These are phyloP conservation scores for Magnaporthiopsis poae DNA, from an alignment of 2,329 filamentous ascomycete genomes.

Conservation along the genomic window DNA sequence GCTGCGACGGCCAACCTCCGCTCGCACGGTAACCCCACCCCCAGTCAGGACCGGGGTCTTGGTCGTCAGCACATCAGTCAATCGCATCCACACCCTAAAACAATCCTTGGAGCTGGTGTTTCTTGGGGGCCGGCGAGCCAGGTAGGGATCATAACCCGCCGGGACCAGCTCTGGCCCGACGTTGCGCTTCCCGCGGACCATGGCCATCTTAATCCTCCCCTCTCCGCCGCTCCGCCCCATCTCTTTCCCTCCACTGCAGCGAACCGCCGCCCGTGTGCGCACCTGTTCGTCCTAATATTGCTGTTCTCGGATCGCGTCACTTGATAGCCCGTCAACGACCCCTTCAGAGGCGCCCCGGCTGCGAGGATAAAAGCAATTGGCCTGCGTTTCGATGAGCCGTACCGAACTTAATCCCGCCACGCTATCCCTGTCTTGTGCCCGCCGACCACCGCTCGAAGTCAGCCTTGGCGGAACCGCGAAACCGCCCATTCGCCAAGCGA, in stretches of 20 bases:
- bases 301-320: neutral
- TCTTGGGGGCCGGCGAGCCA: neutral
- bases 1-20: neutral
- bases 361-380: neutral
- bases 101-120: neutral
- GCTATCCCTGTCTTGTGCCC: neutral
- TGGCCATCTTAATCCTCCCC: neutral
- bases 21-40: neutral
- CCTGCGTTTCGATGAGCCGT: neutral
- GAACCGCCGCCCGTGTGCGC: neutral
- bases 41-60: neutral
- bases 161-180: neutral
- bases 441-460: neutral
- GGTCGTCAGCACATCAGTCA: neutral
- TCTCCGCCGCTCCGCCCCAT: neutral
- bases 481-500: neutral
- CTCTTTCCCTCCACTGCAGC: neutral
- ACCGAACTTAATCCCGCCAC: neutral
- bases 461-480: neutral
- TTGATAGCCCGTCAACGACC: neutral
- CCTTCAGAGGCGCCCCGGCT: neutral
- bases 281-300: neutral
- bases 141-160: neutral
- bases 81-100: neutral
- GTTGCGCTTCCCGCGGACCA: neutral